These are phyloP conservation scores for Cantharellus anzutake DNA, from an alignment of 768 basidiomycete species.

Conservation along the genomic window DNA sequence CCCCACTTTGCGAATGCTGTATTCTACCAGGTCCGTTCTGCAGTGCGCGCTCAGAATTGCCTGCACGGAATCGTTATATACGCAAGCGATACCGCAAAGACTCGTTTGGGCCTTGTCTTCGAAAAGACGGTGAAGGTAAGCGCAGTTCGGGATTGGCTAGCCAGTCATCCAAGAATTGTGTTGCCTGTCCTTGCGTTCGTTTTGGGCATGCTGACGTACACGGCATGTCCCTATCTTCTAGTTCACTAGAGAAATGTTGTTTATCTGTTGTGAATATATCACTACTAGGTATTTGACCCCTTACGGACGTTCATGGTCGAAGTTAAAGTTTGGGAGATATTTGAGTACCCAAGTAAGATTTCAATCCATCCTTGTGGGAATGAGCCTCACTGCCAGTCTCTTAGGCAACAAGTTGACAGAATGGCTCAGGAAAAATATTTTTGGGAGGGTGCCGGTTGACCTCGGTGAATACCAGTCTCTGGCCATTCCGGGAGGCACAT, in stretches of 20 bases:
- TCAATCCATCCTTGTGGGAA: background rate
- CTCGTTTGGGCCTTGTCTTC: slow-evolving; percentile 36
- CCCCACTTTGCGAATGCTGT: slow-evolving; percentile 45
- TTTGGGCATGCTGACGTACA: slow-evolving; percentile 77
- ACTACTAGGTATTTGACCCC: slow-evolving; percentile 68
- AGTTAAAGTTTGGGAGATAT: slow-evolving; percentile 66
- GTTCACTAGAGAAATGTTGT: background rate
- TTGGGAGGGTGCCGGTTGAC: too few relatives aligned
- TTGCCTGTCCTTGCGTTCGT: slow-evolving; percentile 70
- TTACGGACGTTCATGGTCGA: slow-evolving; percentile 70
- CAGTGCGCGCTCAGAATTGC: slow-evolving; percentile 68
- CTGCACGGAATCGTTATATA: slow-evolving; percentile 35
- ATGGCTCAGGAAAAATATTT: too few relatives aligned
- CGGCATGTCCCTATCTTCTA: slow-evolving; percentile 28
- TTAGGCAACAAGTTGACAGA: too few relatives aligned
- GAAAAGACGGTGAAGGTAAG: slow-evolving; percentile 47
- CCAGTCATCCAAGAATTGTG: slow-evolving; percentile 70
- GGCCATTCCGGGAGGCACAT: slow-evolving; percentile 24
- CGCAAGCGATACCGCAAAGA: slow-evolving; percentile 9
- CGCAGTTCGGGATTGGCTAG: slow-evolving; percentile 56
- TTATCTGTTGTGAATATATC: background rate
- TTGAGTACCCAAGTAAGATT: slow-evolving; percentile 48
- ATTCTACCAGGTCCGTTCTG: slow-evolving; percentile 44
- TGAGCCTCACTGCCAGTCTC: too few relatives aligned
- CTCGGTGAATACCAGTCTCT: background rate